phyloP scores from a whole-genome alignment of 2,329 filamentous ascomycete species.

The Colletotrichum sublineola region DNA sequence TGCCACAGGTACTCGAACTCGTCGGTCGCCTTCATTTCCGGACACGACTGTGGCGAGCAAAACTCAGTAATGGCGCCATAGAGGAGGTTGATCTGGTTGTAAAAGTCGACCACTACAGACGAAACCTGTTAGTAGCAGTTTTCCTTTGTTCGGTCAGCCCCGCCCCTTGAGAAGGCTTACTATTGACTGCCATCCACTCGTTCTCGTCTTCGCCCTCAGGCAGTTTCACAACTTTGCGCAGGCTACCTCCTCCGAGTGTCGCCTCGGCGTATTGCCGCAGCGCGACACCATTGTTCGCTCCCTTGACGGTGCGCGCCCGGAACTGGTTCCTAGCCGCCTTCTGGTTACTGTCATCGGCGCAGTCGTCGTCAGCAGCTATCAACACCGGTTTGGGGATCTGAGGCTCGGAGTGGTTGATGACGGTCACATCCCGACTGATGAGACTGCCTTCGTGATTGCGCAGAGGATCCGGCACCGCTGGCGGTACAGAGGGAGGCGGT shows the following conservation, averaged over 20 bases:
- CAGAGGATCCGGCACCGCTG: constrained; percentile 39
- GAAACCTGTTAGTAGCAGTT: constrained; percentile 46
- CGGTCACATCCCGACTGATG: constrained; percentile 43
- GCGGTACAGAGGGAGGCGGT: constrained; percentile 27
- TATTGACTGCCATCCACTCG: constrained; percentile 98
- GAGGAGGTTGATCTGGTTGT: constrained; percentile 99
- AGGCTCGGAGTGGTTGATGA: constrained; percentile 39
- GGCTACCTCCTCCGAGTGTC: constrained; percentile 91
- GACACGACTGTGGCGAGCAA: constrained; percentile 96
- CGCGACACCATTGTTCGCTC: constrained; percentile 86
- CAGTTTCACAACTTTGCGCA: constrained; percentile 95
- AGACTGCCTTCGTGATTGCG: constrained; percentile 23
- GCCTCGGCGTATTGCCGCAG: constrained; percentile 98
- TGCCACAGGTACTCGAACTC: constrained; percentile 99
- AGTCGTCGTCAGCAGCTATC: constrained; percentile 49
- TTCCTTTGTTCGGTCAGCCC: background rate
- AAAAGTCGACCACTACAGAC: constrained; percentile 92
- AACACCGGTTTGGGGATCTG: constrained; percentile 39
- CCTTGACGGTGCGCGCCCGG: constrained; percentile 87
- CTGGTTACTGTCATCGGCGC: constrained; percentile 74
- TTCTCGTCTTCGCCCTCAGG: constrained; percentile 98
- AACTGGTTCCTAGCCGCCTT: constrained; percentile 87
- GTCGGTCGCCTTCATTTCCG: constrained; percentile 99
- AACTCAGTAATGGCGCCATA: constrained; percentile 99
- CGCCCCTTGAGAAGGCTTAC: constrained; percentile 63